Conservation (phyloP, 805 yeast species). For the Kuraishia molischiana region DNA sequence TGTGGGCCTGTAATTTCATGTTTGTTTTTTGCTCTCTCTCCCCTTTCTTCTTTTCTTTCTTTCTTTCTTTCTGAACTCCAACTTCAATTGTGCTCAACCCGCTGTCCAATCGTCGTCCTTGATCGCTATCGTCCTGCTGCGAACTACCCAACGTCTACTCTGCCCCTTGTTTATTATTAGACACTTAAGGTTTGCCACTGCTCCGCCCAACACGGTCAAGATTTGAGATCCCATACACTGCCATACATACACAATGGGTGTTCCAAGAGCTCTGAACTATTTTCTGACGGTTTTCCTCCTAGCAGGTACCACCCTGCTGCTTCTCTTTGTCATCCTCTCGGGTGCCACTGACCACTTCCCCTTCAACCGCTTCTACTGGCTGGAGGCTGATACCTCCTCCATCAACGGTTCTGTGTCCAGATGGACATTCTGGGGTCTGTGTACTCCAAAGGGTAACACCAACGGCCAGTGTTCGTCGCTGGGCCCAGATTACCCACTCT, state of each 20-base stretch:
- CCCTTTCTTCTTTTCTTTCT: no score
- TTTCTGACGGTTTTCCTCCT: slow-evolving; percentile 20
- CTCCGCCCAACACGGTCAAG: no score
- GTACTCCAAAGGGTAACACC: slow-evolving; percentile 26
- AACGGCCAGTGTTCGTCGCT: slow-evolving; percentile 26
- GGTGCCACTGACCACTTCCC: slow-evolving; percentile 54
- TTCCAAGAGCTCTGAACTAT: background rate
- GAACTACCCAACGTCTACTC: no score
- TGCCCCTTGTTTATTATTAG: no score
- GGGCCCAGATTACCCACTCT: slow-evolving; percentile 64
- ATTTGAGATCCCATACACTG: no score
- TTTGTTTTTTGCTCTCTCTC: no score
- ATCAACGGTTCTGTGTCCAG: slow-evolving; percentile 48
- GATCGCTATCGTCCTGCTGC: no score
- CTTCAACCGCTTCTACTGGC: slow-evolving; percentile 58
- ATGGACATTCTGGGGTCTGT: slow-evolving; percentile 82
- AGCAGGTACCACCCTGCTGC: slow-evolving; percentile 37
- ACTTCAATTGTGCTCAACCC: no score
- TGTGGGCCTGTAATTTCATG: no score
- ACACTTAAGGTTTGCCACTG: no score
- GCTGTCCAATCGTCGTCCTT: no score
- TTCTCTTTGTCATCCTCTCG: slow-evolving; percentile 52
- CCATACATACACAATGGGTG: background rate
- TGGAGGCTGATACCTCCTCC: slow-evolving; percentile 54
- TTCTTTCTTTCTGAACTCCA: no score